These are phyloP conservation scores for Quercus phellos DNA, from an alignment of 331 rosid genomes.

Conservation along the genomic window DNA sequence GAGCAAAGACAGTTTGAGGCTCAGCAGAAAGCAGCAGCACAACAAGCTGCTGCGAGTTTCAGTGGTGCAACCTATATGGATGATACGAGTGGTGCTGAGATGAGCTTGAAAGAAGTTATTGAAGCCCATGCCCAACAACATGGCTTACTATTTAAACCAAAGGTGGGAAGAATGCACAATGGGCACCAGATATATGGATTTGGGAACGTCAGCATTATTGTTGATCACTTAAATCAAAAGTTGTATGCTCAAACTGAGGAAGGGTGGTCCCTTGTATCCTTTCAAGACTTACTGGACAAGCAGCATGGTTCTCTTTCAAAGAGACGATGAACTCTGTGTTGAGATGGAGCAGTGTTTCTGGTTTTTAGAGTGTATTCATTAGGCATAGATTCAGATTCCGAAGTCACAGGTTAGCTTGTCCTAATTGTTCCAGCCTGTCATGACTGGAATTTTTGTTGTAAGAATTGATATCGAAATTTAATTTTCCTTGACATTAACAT, in stretches of 20 bases:
- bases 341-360: neutral
- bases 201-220: constrained; percentile 77
- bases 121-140: constrained; percentile 82
- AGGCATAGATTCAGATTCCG: neutral
- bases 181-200: constrained; percentile 87
- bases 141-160: constrained; percentile 69
- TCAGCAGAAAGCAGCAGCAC: constrained; percentile 80
- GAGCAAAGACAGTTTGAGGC: constrained; percentile 93
- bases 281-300: constrained; percentile 69
- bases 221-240: constrained; percentile 72
- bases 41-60: constrained; percentile 55
- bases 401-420: neutral
- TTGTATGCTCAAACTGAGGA: constrained; percentile 76
- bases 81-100: constrained; percentile 40
- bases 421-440: constrained; percentile 1
- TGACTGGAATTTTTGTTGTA: neutral
- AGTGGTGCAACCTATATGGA: constrained; percentile 44
- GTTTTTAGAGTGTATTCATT: neutral
- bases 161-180: constrained; percentile 70
- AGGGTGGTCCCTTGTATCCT: constrained; percentile 68
- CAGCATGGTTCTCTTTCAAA: constrained; percentile 49
- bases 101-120: constrained; percentile 85
- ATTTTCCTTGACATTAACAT: neutral
- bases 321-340: constrained; percentile 38
- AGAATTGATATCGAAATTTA: neutral